Evolutionary conservation across 495 filamentous ascomycete species (phyloP).

Genomic region (Daldinia childiae): DNA sequence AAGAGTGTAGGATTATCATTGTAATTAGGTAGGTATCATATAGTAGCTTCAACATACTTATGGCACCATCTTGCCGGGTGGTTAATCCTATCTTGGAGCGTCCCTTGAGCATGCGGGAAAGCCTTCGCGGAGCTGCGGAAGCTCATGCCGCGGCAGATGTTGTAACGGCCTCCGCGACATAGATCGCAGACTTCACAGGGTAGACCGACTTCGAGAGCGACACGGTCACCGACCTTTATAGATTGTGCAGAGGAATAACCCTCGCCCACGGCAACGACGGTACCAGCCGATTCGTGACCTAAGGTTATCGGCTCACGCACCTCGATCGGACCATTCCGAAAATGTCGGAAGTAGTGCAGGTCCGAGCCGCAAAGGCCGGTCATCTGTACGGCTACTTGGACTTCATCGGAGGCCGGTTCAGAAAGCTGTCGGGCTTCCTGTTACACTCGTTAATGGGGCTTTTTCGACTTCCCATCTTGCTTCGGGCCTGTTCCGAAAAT

Average conservation of each 20-base stretch:
- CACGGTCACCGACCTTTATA: constrained; percentile 70
- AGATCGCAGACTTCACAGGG: constrained; percentile 76
- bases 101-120: constrained; percentile 83
- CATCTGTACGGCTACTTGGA: constrained; percentile 65
- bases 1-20: neutral
- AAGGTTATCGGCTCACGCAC: constrained; percentile 71
- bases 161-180: constrained; percentile 77
- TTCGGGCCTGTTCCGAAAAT: neutral
- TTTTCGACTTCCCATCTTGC: neutral
- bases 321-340: constrained; percentile 71
- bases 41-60: constrained; percentile 54
- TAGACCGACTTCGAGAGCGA: constrained; percentile 85
- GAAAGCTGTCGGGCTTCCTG: constrained; percentile 60
- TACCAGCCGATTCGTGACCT: constrained; percentile 68
- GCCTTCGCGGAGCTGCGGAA: constrained; percentile 83
- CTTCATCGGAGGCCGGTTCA: constrained; percentile 57
- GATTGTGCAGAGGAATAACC: constrained; percentile 41
- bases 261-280: constrained; percentile 61
- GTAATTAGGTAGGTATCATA: neutral
- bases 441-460: constrained; percentile 15
- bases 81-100: constrained; percentile 79
- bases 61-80: constrained; percentile 76
- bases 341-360: constrained; percentile 74
- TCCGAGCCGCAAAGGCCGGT: constrained; percentile 76
- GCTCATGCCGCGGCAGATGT: constrained; percentile 81